Evolutionary conservation across 805 yeast genomes (phyloP).

Genomic region (Yarrowia alimentaria): DNA sequence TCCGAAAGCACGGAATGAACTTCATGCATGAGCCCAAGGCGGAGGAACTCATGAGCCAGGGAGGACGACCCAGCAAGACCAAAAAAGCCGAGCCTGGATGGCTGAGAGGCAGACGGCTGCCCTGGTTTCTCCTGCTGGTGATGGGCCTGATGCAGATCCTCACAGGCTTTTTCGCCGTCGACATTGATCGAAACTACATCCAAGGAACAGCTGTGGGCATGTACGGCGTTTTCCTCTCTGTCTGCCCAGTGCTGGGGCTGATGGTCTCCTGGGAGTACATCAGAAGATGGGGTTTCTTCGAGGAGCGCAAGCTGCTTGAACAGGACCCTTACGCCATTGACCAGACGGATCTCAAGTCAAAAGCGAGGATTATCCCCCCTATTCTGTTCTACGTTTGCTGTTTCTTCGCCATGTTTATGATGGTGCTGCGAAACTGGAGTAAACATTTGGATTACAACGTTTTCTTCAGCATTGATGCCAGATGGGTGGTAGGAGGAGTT

Average conservation of each 20-base stretch:
- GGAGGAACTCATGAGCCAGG: constrained; percentile 20
- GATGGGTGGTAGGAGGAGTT: constrained; percentile 37
- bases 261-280: constrained; percentile 34
- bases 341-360: constrained; percentile 32
- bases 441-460: constrained; percentile 23
- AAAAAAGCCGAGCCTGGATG: constrained; percentile 34
- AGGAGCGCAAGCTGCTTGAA: constrained; percentile 35
- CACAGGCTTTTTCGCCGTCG: constrained; percentile 38
- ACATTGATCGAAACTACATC: constrained; percentile 36
- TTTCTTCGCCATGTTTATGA: constrained; percentile 34
- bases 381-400: constrained; percentile 34
- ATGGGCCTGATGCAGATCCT: constrained; percentile 33
- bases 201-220: constrained; percentile 34
- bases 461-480: constrained; percentile 30
- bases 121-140: constrained; percentile 38
- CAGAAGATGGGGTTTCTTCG: constrained; percentile 38
- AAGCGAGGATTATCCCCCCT: constrained; percentile 34
- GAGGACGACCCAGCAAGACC: constrained; percentile 10
- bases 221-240: constrained; percentile 34
- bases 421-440: constrained; percentile 37
- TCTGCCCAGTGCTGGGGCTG: constrained; percentile 30
- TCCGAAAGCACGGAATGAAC: constrained; percentile 35
- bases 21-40: constrained; percentile 28
- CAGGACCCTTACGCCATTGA: constrained; percentile 34
- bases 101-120: constrained; percentile 35